phyloP scores from a whole-genome alignment of 1,139 yeast species.

The Candida tropicalis region DNA sequence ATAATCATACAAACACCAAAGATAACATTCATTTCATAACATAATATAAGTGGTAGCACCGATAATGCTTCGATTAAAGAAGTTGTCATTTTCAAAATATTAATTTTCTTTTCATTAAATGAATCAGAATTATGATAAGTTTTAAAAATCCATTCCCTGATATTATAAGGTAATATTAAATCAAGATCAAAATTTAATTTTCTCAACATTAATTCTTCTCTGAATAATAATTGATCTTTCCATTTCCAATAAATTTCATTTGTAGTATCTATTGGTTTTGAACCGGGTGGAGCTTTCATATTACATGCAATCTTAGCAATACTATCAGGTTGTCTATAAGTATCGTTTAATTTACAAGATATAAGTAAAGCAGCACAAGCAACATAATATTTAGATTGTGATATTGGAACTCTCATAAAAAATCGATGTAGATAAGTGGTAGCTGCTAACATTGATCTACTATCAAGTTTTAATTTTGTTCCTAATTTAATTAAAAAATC shows the following conservation, averaged over 20 bases:
- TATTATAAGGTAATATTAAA: constrained; percentile 41
- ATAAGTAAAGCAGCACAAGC: constrained; percentile 50
- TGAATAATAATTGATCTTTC: constrained; percentile 47
- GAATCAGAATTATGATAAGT: constrained; percentile 3
- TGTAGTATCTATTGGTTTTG: constrained; percentile 41
- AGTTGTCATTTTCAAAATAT: constrained; percentile 36
- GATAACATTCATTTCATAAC: constrained; percentile 36
- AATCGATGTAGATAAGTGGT: constrained; percentile 44
- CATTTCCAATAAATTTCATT: constrained; percentile 48
- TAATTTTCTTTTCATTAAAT: constrained; percentile 19
- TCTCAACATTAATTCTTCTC: constrained; percentile 47
- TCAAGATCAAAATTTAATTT: constrained; percentile 45
- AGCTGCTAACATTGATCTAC: constrained; percentile 47
- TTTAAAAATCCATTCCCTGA: constrained; percentile 29
- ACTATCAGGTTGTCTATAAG: constrained; percentile 46
- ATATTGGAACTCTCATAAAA: constrained; percentile 46
- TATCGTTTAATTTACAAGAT: constrained; percentile 46
- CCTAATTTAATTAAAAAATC: constrained; percentile 45
- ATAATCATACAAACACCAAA: constrained; percentile 39
- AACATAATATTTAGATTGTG: constrained; percentile 48
- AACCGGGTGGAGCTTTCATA: constrained; percentile 30
- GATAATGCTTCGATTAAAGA: constrained; percentile 44
- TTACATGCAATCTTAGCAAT: constrained; percentile 44
- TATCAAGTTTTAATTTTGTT: constrained; percentile 42
- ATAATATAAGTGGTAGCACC: constrained; percentile 41